Base-by-base conservation (phyloP, 192 early-diverging fungal species). In the Coemansia sp. region DNA sequence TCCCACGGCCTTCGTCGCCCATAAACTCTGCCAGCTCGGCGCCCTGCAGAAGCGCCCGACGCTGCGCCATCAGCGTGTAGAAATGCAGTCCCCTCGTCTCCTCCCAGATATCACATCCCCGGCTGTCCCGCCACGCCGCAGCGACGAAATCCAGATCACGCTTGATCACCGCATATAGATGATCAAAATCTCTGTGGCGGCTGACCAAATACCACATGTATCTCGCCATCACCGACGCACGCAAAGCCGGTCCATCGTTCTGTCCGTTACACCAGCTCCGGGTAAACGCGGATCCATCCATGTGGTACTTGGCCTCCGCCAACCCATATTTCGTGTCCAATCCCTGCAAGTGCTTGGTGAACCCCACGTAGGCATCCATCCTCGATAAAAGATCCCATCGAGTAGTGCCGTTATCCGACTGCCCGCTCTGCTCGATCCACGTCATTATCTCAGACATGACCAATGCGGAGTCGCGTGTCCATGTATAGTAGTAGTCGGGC, bases 71-170 rank as follows among this genome's bases (percentile, higher is more conserved):
- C 28, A 78, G 65, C 6, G 91, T 95, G 68, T 88, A 93, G 58
- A 89, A 92, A 72, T 94, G 91, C 37, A 75, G 22, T 8, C 89
- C 94, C 1, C 81, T 65, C 4, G 88, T 70, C 68, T 95, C 94
- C 70, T 95, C 94, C 93, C 94, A 95, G 8, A 94, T 83, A 69
- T 95, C 90, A n/a, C 75, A 84, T 41, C 78, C 81, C 33, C 65
- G 65, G 35, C 68, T 66, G 2, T 84, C 66, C 22, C 14, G 51
- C 86, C 86, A 91, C 34, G 79, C 66, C 5, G 59, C 33, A 1
- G 78, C 72, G n/a, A 90, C 71, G 70, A 89, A 91, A 51, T 92
- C 86, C 45, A 93, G 73, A 61, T 92, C 91, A 8, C 43, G 32
- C 45, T 80, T 79, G 57, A 93, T 83, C 36, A 74, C 56, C 9